Conservation (phyloP, 2,329 filamentous ascomycete species). For the Pseudogymnoascus sp. region DNA sequence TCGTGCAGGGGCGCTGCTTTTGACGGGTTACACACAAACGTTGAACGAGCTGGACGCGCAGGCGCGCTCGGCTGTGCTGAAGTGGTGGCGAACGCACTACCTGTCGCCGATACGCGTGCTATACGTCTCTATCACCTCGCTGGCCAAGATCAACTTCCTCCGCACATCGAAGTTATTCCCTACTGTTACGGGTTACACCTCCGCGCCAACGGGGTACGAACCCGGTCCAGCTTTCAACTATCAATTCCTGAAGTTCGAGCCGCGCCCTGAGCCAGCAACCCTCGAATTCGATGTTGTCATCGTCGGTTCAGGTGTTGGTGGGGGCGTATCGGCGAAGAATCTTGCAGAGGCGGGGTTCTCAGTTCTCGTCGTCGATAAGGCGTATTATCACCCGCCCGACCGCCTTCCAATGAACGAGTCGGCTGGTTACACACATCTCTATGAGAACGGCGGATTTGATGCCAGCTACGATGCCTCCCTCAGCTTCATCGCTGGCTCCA, state of each 20-base stretch:
- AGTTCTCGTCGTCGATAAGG: constrained; percentile 77
- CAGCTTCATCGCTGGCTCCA: constrained; percentile 58
- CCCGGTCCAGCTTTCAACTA: constrained; percentile 31
- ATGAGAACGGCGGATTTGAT: constrained; percentile 57
- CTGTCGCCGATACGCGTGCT: constrained; percentile 43
- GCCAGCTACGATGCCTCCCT: constrained; percentile 50
- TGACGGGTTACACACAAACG: constrained; percentile 60
- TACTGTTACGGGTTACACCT: constrained; percentile 49
- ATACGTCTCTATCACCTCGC: constrained; percentile 46
- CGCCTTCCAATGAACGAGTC: constrained; percentile 67
- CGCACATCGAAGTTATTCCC: constrained; percentile 48
- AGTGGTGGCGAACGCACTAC: constrained; percentile 53
- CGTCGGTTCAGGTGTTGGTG: constrained; percentile 80
- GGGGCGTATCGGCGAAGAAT: constrained; percentile 72
- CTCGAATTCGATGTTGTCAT: constrained; percentile 77
- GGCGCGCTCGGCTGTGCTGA: constrained; percentile 54
- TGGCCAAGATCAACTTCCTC: constrained; percentile 34
- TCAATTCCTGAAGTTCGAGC: constrained; percentile 25
- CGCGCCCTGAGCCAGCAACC: constrained; percentile 38
- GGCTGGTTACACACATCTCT: constrained; percentile 55
- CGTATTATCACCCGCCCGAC: constrained; percentile 64
- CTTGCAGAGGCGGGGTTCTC: constrained; percentile 66
- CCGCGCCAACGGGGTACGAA: constrained; percentile 39
- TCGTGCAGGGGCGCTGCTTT: constrained; percentile 53
- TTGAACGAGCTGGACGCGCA: constrained; percentile 53